These are phyloP conservation scores for Kwoniella sp. DNA, from an alignment of 768 basidiomycete genomes.

Conservation along the genomic window DNA sequence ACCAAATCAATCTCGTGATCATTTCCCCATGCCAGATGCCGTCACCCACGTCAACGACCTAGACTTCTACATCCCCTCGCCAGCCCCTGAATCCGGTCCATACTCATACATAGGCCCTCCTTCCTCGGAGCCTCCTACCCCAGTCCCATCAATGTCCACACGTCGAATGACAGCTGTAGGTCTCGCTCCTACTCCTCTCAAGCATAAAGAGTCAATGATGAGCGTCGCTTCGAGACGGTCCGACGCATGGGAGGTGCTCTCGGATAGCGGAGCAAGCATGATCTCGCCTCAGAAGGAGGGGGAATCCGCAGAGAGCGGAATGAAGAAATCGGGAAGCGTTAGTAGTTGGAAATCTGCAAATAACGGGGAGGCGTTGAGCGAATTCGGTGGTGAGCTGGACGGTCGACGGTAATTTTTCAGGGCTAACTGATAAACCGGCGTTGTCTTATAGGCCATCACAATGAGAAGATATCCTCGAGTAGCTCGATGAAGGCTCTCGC, in stretches of 20 bases:
- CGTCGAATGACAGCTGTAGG: neutral
- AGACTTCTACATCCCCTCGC: constrained; percentile 23
- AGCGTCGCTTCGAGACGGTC: constrained; percentile 19
- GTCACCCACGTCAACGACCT: constrained; percentile 23
- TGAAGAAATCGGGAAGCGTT: constrained; percentile 30
- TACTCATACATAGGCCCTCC: neutral
- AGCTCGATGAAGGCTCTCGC: constrained; percentile 32
- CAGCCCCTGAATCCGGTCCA: constrained; percentile 26
- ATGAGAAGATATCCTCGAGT: constrained; percentile 8
- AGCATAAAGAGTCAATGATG: constrained; percentile 20
- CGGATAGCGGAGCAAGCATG: constrained; percentile 42
- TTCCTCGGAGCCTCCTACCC: constrained; percentile 12
- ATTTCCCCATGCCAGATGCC: constrained; percentile 21
- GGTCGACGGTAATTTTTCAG: neutral
- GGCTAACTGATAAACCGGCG: neutral
- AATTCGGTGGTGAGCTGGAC: constrained; percentile 36
- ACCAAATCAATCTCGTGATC: too few species aligned
- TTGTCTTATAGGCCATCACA: constrained; percentile 7
- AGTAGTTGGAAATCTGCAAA: constrained; percentile 46
- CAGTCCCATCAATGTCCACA: neutral
- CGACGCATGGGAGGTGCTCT: constrained; percentile 45
- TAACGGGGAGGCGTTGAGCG: constrained; percentile 44
- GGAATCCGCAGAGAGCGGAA: constrained; percentile 3
- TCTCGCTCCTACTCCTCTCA: constrained; percentile 14
- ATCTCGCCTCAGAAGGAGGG: constrained; percentile 30